Percentiles rank a stretch among this genome's conserved stretches.
Conservation (phyloP, 805 yeast species). For the Pichia cephalocereana region DNA sequence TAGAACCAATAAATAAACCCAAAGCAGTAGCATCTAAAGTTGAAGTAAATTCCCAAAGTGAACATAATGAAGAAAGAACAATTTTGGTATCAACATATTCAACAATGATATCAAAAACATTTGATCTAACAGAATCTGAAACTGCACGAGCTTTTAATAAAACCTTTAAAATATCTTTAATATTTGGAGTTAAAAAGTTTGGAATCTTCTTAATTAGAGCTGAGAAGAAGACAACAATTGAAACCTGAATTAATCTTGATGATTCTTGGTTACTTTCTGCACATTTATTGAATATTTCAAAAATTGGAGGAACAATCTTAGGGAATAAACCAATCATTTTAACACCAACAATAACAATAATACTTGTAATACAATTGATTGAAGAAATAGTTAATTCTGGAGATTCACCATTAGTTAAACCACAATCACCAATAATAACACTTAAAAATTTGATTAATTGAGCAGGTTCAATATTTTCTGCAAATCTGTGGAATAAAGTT, state of each 20-base stretch:
- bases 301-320: slow-evolving; percentile 67
- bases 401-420: slow-evolving; percentile 37
- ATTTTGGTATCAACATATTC: slow-evolving; percentile 59
- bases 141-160: slow-evolving; percentile 51
- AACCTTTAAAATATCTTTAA: slow-evolving; percentile 51
- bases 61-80: slow-evolving; percentile 51
- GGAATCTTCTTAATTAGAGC: slow-evolving; percentile 78
- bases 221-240: slow-evolving; percentile 63
- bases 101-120: slow-evolving; percentile 52
- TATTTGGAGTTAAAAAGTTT: slow-evolving; percentile 64
- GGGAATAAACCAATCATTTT: slow-evolving; percentile 80
- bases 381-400: slow-evolving; percentile 68
- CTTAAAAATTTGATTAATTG: slow-evolving; percentile 41
- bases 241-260: slow-evolving; percentile 47
- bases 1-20: slow-evolving; percentile 59
- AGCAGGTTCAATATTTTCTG: slow-evolving; percentile 37
- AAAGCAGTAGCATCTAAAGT: slow-evolving; percentile 38
- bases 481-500: slow-evolving; percentile 54
- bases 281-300: slow-evolving; percentile 46
- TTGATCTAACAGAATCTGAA: slow-evolving; percentile 49
- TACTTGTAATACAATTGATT: slow-evolving; percentile 57
- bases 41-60: slow-evolving; percentile 47
- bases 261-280: slow-evolving; percentile 21
- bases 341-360: slow-evolving; percentile 72
- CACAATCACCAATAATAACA: slow-evolving; percentile 38